Base-by-base conservation (phyloP, 768 basidiomycete genomes). In the Suillus placidus region DNA sequence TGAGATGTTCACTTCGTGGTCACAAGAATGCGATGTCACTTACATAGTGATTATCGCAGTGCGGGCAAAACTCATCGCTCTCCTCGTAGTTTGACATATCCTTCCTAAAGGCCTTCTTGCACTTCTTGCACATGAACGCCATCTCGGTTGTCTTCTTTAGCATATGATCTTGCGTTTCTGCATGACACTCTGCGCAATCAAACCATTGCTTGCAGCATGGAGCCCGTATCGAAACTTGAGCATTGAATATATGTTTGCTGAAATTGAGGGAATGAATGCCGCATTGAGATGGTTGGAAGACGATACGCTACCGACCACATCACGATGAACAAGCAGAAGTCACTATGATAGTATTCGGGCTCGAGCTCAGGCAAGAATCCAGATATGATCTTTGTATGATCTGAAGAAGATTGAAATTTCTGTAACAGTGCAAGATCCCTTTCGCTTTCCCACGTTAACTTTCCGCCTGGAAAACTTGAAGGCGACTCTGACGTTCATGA, bases 131-230 rank as follows among this genome's bases (percentile, higher is more conserved):
- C 64, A 86, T 78, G 73, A 94, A 93, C 6, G 79, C 78, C 92
- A 94, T 93, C 80, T 99, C 97, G 49, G 83, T 82, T 64, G 93
- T 93, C 78, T 87, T 91, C 8, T 78, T 75, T 37, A 99, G 82
- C 2, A 68, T 71, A 71, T 99, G 97, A 62, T 86, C 87, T 74
- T 94, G 86, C 1, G 83, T 74, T 71, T 97, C 97, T 0, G 87
- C 93, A 74, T 99, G 97, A 76, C 97, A 99, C 80, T 98, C 90
- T 3, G 95, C 81, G 73, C 97, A 99, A 82, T 99, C 97, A 74
- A 87, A 99, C 96, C 97, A 99, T 71, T 89, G 91, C 77, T 93
- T 92, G 87, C 97, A 99, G 79, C 97, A 99, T 4, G 96, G 95
- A 6, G 97, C 94, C 34, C 97, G 91, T 70, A 99, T 93, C 43